Percentiles rank a stretch among this genome's conserved stretches.
phyloP scores from a whole-genome alignment of 2,329 filamentous ascomycete species.

The Blastomyces parvus region DNA sequence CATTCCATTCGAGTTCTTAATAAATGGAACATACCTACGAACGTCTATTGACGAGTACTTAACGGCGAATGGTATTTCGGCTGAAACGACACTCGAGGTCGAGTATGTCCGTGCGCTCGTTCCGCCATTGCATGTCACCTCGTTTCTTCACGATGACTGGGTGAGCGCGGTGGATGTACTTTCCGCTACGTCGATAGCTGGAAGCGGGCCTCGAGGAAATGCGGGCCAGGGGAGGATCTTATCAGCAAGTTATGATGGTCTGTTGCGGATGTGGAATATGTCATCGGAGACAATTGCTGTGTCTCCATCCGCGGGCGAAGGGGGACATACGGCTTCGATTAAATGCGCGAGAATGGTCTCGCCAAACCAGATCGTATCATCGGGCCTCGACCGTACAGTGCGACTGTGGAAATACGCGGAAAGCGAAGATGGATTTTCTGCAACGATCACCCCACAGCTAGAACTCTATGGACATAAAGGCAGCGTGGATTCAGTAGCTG shows the following conservation, averaged over 20 bases:
- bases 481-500: conserved; percentile 62
- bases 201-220: conserved; percentile 36
- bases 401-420: conserved; percentile 84
- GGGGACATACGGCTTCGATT: conserved; percentile 66
- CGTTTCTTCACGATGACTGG: conserved; percentile 97
- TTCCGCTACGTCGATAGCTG: conserved; percentile 55
- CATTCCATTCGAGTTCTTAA: conserved; percentile 71
- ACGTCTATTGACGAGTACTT: conserved; percentile 88
- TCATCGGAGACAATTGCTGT: conserved; percentile 77
- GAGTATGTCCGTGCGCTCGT: conserved; percentile 91
- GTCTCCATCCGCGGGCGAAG: conserved; percentile 55
- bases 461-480: conserved; percentile 77
- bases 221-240: conserved; percentile 62
- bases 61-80: conserved; percentile 71
- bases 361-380: conserved; percentile 67
- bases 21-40: conserved; percentile 85
- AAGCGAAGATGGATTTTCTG: conserved; percentile 49
- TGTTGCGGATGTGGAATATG: conserved; percentile 80
- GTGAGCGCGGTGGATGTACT: conserved; percentile 78
- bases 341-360: conserved; percentile 80
- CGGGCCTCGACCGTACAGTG: conserved; percentile 74
- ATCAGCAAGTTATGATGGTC: conserved; percentile 88
- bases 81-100: conserved; percentile 75
- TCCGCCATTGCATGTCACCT: conserved; percentile 78
- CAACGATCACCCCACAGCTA: conserved; percentile 59